phyloP scores from a whole-genome alignment of 805 yeast species.

The Hanseniaspora guilliermondii region DNA sequence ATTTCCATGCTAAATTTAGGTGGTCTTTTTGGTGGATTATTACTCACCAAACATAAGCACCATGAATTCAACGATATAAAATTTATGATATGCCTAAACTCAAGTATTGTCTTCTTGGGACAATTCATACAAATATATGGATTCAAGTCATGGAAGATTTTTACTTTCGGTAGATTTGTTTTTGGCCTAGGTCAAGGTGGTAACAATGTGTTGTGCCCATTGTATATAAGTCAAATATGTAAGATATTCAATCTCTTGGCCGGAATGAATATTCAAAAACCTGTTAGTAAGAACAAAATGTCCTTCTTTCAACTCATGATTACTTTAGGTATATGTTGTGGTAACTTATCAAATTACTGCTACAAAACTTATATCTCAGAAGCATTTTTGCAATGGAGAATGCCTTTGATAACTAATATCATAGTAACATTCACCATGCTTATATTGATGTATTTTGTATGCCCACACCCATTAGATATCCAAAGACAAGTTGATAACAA shows the following conservation, averaged over 20 bases:
- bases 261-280: slow-evolving; percentile 52
- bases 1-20: slow-evolving; percentile 53
- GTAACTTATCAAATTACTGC: slow-evolving; percentile 51
- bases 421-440: slow-evolving; percentile 35
- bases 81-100: slow-evolving; percentile 39
- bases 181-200: slow-evolving; percentile 55
- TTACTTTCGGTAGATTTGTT: slow-evolving; percentile 16
- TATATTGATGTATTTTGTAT: slow-evolving; percentile 40
- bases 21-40: slow-evolving; percentile 56
- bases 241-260: slow-evolving; percentile 54
- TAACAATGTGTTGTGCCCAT: slow-evolving; percentile 54
- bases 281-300: slow-evolving; percentile 54
- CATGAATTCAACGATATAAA: slow-evolving; percentile 47
- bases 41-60: slow-evolving; percentile 49
- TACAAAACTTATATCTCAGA: slow-evolving; percentile 23
- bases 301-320: slow-evolving; percentile 50
- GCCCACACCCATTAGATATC: slow-evolving; percentile 51
- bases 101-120: slow-evolving; percentile 41
- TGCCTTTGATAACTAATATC: slow-evolving; percentile 46
- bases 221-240: slow-evolving; percentile 65
- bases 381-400: slow-evolving; percentile 43
- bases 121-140: slow-evolving; percentile 40
- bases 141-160: slow-evolving; percentile 27
- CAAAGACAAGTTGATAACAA: neutral
- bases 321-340: slow-evolving; percentile 54